phyloP scores from a whole-genome alignment of 1,139 yeast species.

The Geotrichum histeridarum region DNA sequence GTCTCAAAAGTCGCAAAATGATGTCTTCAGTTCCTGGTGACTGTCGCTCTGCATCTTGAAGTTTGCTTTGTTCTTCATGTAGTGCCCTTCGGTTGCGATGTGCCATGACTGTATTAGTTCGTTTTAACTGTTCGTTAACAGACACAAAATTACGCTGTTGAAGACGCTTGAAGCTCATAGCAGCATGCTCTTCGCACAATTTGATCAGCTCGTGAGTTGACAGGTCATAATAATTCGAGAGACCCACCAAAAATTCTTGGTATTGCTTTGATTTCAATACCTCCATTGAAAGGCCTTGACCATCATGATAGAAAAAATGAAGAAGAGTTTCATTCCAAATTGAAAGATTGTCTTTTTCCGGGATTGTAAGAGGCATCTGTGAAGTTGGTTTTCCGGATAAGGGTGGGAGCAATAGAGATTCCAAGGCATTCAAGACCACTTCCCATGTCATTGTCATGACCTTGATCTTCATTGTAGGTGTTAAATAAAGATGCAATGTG shows the following conservation, averaged over 20 bases:
- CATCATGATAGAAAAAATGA: constrained; percentile 75
- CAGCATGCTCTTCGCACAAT: constrained; percentile 53
- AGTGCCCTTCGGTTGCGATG: constrained; percentile 64
- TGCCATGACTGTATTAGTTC: constrained; percentile 66
- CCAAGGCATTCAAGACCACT: constrained; percentile 59
- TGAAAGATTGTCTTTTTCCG: constrained; percentile 65
- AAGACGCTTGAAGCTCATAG: constrained; percentile 29
- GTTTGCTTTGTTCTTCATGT: constrained; percentile 49
- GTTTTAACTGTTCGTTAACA: constrained; percentile 53
- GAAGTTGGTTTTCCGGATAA: constrained; percentile 53
- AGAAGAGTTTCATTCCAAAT: constrained; percentile 64
- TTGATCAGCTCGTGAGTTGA: constrained; percentile 47
- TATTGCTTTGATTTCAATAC: constrained; percentile 60
- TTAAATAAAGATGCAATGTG: constrained; percentile 59
- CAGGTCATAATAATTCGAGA: constrained; percentile 65
- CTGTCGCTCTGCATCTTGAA: constrained; percentile 48
- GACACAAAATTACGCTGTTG: constrained; percentile 33
- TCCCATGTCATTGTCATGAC: constrained; percentile 80
- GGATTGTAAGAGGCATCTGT: constrained; percentile 48
- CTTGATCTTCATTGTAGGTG: constrained; percentile 53
- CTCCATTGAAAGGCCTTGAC: constrained; percentile 73
- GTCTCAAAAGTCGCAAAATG: constrained; percentile 52
- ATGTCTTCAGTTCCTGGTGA: constrained; percentile 65
- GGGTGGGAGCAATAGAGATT: constrained; percentile 64
- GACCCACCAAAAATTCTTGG: constrained; percentile 52